A percentile compares a stretch with the other conserved stretches of the same genome.
phyloP scores from a whole-genome alignment of 768 basidiomycete species.

The Boletus pseudo-olivaceus region DNA sequence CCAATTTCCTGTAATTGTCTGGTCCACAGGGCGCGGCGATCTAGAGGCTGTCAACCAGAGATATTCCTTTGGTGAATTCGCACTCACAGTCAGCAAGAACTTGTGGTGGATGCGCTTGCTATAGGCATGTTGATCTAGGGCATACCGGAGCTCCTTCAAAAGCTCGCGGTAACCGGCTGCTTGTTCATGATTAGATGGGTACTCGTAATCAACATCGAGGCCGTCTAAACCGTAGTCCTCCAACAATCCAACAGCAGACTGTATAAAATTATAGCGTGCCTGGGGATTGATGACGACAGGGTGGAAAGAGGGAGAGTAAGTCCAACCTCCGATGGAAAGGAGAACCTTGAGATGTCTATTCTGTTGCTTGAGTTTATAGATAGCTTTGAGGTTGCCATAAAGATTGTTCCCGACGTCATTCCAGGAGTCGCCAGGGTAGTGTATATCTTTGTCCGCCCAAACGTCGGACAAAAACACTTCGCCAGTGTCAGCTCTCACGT shows the following conservation, averaged over 20 bases:
- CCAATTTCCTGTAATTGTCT: slow-evolving; percentile 77
- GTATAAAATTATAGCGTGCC: slow-evolving; percentile 74
- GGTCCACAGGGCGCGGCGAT: slow-evolving; percentile 93
- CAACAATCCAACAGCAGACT: slow-evolving; percentile 69
- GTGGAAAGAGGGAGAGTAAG: slow-evolving; percentile 85
- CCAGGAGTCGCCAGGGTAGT: slow-evolving; percentile 95
- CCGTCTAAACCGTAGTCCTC: slow-evolving; percentile 95
- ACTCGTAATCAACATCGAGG: slow-evolving; percentile 91
- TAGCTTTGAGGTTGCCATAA: slow-evolving; percentile 93
- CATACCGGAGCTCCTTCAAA: slow-evolving; percentile 68
- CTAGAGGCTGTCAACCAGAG: slow-evolving; percentile 34
- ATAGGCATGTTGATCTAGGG: slow-evolving; percentile 69
- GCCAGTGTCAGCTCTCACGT: slow-evolving; percentile 77
- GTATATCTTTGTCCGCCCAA: slow-evolving; percentile 97
- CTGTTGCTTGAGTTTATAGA: slow-evolving; percentile 86
- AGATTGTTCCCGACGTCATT: slow-evolving; percentile 87
- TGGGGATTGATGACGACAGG: slow-evolving; percentile 66
- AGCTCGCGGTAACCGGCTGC: slow-evolving; percentile 84
- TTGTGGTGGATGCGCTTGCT: slow-evolving; percentile 58
- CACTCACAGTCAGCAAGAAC: slow-evolving; percentile 71
- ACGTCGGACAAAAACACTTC: slow-evolving; percentile 85
- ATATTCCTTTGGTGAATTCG: background rate
- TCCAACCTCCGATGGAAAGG: slow-evolving; percentile 95
- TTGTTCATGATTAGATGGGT: slow-evolving; percentile 74
- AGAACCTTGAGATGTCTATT: slow-evolving; percentile 77